Base-by-base conservation (phyloP, 768 basidiomycete species). In the Suillus alpinus region DNA sequence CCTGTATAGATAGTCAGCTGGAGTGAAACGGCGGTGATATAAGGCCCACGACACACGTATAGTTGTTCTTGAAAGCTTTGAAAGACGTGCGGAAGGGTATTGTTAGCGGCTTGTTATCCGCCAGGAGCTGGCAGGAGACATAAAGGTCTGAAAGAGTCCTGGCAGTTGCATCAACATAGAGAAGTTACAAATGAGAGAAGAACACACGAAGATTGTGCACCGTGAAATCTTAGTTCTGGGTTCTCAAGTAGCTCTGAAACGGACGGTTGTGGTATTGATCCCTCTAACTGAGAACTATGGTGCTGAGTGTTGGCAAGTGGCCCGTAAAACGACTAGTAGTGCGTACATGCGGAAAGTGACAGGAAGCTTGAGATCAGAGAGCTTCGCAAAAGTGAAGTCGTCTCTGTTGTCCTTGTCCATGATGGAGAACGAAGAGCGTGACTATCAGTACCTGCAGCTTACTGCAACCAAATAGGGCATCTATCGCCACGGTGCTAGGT, bases 91-190 rank as follows among this genome's bases (percentile, higher is more conserved):
- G 86, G 72, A 92, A 94, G 0, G 94, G 91, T 36, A 96, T 91
- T 0, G 95, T 95, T 46, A 96, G 78, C 0, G 92, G 93, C 69
- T 95, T 94, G 73, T 96, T 96, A 71, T 97, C 94, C 12, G 94
- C 91, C 62, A 92, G 82, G 16, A 99, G 86, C 71, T 96, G 92
- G 71, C 93, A 90, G 12, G 92, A 94, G 57, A 98, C 90, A 75
- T 94, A 96, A 60, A 98, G 84, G 76, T 98, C 97, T 71, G 95
- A 92, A 65, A 90, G 84, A 14, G 86, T 87, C 65, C 94, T 97
- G 77, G 46, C 65, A 66, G 61, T 55, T 64, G 62, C 58, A 66
- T 76, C 70, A 74, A 73, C 74, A 64, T 34, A 31, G 50, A 47
- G 58, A 64, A 59, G 56, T 61, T 66, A 56, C 63, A 61, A 44